phyloP scores from a whole-genome alignment of 371 early-diverging fungal genomes.

The Mucor circinelloides region DNA sequence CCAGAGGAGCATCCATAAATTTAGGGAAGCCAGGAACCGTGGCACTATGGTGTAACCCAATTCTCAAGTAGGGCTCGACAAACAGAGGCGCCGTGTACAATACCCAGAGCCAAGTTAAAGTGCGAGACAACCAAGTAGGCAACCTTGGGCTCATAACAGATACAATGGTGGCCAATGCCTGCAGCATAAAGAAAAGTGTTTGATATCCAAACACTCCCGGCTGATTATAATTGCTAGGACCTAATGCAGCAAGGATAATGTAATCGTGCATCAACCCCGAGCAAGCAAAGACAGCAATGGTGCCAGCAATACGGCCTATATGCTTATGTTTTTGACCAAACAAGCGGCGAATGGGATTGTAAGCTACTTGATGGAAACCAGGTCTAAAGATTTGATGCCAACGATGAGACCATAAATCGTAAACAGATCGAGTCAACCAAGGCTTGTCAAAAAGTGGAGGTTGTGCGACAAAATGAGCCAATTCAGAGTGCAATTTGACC shows the following conservation, averaged over 20 bases:
- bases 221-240: slow-evolving; percentile 10
- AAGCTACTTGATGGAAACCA: slow-evolving; percentile 30
- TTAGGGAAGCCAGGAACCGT: slow-evolving; percentile 37
- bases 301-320: slow-evolving; percentile 22
- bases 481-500: background rate
- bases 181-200: slow-evolving; percentile 34
- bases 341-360: slow-evolving; percentile 22
- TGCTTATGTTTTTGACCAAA: slow-evolving; percentile 8
- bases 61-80: slow-evolving; percentile 34
- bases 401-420: slow-evolving; percentile 38
- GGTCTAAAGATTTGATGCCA: slow-evolving; percentile 45
- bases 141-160: slow-evolving; percentile 11
- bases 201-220: slow-evolving; percentile 31
- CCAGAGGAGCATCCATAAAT: slow-evolving; percentile 28
- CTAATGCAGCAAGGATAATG: slow-evolving; percentile 31
- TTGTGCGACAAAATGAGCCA: slow-evolving; percentile 19
- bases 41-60: slow-evolving; percentile 28
- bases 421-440: slow-evolving; percentile 27
- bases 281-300: slow-evolving; percentile 30
- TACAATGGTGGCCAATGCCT: slow-evolving; percentile 21
- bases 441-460: slow-evolving; percentile 34
- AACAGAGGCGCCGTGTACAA: slow-evolving; percentile 37
- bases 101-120: slow-evolving; percentile 29
- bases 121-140: slow-evolving; percentile 23
- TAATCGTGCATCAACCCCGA: slow-evolving; percentile 47